A percentile compares a stretch with the other conserved stretches of the same genome.
phyloP scores from a whole-genome alignment of 139 green algal species.

The Haematococcus lacustris region DNA sequence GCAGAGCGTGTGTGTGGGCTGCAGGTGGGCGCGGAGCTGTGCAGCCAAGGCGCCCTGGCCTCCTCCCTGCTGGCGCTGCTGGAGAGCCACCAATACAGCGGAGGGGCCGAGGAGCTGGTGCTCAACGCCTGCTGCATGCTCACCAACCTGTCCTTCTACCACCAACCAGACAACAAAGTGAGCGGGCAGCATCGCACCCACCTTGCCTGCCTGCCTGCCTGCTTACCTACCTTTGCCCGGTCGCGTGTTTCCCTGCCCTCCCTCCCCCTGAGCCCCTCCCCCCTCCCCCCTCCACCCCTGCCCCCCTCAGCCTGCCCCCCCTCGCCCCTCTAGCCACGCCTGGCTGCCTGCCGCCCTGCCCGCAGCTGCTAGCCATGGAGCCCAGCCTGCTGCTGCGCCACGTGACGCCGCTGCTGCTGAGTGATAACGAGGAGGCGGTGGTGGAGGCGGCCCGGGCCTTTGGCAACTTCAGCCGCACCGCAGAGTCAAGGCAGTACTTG shows the following conservation, averaged over 20 bases:
- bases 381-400: slow-evolving; percentile 21
- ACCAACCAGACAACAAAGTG: slow-evolving; percentile 27
- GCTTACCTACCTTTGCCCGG: too few relatives aligned
- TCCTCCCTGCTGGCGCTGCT: slow-evolving; percentile 21
- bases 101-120: slow-evolving; percentile 39
- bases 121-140: slow-evolving; percentile 44
- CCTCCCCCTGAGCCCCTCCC: too few relatives aligned
- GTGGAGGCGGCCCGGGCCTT: slow-evolving; percentile 42
- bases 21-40: slow-evolving; percentile 20
- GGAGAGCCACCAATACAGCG: slow-evolving; percentile 7
- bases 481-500: slow-evolving; percentile 31
- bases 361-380: slow-evolving; percentile 22
- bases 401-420: slow-evolving; percentile 41
- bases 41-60: slow-evolving; percentile 7
- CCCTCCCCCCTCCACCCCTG: too few relatives aligned
- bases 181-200: too few relatives aligned
- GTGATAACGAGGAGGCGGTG: slow-evolving; percentile 43
- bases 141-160: slow-evolving; percentile 54
- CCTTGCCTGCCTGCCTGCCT: too few relatives aligned
- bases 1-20: too few relatives aligned
- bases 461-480: slow-evolving; percentile 38
- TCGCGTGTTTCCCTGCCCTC: too few relatives aligned
- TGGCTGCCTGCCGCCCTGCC: too few relatives aligned
- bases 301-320: too few relatives aligned
- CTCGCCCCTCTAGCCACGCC: too few relatives aligned